Conservation (phyloP, 2,329 filamentous ascomycete genomes). For the Neonectria hederae region DNA sequence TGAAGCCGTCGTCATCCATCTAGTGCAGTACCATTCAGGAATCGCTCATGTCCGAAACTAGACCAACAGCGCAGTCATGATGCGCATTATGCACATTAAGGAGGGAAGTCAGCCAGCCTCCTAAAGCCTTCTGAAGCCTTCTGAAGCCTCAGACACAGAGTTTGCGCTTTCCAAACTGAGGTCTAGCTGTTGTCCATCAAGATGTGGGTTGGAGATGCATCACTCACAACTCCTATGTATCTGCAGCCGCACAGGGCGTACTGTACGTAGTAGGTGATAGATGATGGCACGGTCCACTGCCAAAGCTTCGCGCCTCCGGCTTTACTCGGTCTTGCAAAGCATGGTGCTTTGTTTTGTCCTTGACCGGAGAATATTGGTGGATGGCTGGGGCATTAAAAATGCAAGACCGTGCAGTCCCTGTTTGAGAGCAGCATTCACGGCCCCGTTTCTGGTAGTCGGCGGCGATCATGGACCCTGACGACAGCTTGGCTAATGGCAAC, state of each 20-base stretch:
- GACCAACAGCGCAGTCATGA: neutral
- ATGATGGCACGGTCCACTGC: conserved; percentile 23
- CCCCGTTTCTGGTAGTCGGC: neutral
- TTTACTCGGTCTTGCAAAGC: conserved; percentile 13
- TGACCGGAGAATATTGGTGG: conserved; percentile 2
- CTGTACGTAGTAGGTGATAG: neutral
- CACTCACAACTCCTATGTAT: neutral
- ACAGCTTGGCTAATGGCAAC: conserved; percentile 10
- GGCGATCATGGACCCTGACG: conserved; percentile 13
- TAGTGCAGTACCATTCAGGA: conserved; percentile 1
- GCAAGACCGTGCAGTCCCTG: conserved; percentile 34
- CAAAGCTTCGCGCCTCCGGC: conserved; percentile 18
- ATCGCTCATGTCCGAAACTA: conserved; percentile 9
- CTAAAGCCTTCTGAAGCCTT: neutral
- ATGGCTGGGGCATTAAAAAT: conserved; percentile 33
- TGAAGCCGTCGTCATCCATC: neutral
- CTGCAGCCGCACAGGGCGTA: neutral
- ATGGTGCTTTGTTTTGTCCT: conserved; percentile 5
- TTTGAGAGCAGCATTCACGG: conserved; percentile 13
- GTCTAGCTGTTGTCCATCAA: conserved; percentile 8
- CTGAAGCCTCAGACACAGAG: too few species aligned
- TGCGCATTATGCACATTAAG: neutral
- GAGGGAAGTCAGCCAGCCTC: neutral
- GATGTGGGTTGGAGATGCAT: conserved; percentile 13
- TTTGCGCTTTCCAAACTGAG: neutral